Conservation (phyloP, 192 early-diverging fungal genomes). For the Pilobolus umbonatus region DNA sequence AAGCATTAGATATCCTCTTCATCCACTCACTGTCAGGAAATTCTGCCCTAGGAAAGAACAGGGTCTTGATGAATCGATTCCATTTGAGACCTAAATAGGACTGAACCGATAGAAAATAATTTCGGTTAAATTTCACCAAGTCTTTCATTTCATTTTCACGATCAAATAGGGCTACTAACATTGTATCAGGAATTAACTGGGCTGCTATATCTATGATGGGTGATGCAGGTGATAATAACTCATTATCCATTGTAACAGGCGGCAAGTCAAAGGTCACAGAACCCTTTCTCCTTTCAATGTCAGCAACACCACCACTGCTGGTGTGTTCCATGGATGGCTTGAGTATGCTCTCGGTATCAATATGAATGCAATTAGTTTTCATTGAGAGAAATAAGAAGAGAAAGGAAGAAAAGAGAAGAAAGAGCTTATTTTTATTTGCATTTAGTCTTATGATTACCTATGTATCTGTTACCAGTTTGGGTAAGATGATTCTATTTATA, state of each 20-base stretch:
- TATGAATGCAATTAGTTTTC: too few relatives aligned
- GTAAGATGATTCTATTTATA: too few relatives aligned
- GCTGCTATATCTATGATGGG: constrained; percentile 25
- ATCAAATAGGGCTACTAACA: constrained; percentile 33
- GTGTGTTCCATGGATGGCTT: too few relatives aligned
- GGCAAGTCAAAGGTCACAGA: constrained; percentile 34
- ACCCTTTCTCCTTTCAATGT: constrained; percentile 16
- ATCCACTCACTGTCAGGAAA: constrained; percentile 34
- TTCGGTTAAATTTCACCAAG: constrained; percentile 24
- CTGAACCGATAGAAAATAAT: constrained; percentile 26
- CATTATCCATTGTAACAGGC: neutral
- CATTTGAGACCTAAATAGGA: constrained; percentile 20
- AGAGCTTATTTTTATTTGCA: too few relatives aligned
- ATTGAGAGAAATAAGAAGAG: too few relatives aligned
- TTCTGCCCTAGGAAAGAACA: constrained; percentile 23
- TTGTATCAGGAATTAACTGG: constrained; percentile 28
- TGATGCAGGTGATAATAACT: neutral
- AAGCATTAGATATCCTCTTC: constrained; percentile 1
- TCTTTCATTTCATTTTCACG: constrained; percentile 35
- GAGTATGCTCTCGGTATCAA: too few relatives aligned
- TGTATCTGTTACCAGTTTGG: too few relatives aligned
- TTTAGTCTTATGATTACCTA: too few relatives aligned
- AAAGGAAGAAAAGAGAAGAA: too few relatives aligned
- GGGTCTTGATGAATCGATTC: constrained; percentile 24
- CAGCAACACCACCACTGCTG: too few relatives aligned